These are phyloP conservation scores for Saccharomycopsis fermentans DNA, from an alignment of 805 yeast species.

Conservation along the genomic window DNA sequence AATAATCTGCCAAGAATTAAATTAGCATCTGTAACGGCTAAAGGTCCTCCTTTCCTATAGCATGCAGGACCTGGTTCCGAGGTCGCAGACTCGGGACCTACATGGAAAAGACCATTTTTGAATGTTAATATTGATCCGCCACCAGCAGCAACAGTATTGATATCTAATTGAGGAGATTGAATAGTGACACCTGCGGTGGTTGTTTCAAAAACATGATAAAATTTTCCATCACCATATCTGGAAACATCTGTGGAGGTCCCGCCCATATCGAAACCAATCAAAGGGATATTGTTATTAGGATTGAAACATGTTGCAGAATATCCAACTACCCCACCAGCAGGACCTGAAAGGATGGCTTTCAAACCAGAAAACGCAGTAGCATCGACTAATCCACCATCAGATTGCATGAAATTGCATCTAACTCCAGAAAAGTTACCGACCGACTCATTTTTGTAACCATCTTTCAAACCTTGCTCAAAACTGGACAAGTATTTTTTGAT, in stretches of 20 bases:
- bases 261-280: conserved; percentile 84
- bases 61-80: conserved; percentile 90
- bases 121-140: conserved; percentile 65
- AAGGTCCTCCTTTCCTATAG: conserved; percentile 74
- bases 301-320: conserved; percentile 74
- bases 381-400: conserved; percentile 90
- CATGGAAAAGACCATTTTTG: conserved; percentile 64
- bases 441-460: conserved; percentile 33
- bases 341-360: conserved; percentile 84
- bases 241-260: conserved; percentile 86
- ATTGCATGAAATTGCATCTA: conserved; percentile 80
- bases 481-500: conserved; percentile 53
- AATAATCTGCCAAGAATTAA: conserved; percentile 59
- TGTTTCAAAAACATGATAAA: conserved; percentile 75
- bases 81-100: conserved; percentile 81
- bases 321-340: conserved; percentile 98
- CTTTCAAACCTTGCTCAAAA: conserved; percentile 51
- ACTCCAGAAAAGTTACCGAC: conserved; percentile 35
- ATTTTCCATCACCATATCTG: conserved; percentile 51
- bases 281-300: conserved; percentile 42
- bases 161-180: conserved; percentile 77
- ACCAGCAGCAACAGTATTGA: conserved; percentile 78
- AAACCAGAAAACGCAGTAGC: conserved; percentile 79
- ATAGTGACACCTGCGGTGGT: conserved; percentile 76
- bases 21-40: conserved; percentile 82